Conservation (phyloP, 192 early-diverging fungal genomes). For the Dispira simplex region DNA sequence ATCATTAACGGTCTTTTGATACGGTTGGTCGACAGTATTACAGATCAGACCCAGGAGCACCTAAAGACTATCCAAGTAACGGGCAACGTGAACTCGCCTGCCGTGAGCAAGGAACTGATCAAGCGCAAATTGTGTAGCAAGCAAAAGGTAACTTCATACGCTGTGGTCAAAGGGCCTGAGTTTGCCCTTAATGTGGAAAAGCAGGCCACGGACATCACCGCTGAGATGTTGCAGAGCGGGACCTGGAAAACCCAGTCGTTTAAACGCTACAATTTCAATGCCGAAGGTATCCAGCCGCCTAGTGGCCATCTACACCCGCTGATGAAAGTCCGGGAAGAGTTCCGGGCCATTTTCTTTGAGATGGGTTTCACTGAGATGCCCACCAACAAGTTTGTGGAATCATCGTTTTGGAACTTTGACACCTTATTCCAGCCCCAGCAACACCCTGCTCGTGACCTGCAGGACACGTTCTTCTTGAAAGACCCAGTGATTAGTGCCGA, state of each 20-base stretch:
- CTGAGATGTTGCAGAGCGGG: conserved; percentile 81
- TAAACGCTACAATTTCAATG: conserved; percentile 99
- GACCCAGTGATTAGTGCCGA: conserved; percentile 41
- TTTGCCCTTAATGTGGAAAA: conserved; percentile 78
- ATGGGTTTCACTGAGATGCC: conserved; percentile 99
- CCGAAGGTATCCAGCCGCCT: conserved; percentile 57
- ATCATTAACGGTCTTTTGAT: conserved; percentile 60
- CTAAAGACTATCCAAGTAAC: conserved; percentile 49
- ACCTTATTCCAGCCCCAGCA: conserved; percentile 98
- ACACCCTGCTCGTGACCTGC: conserved; percentile 80
- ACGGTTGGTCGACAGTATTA: conserved; percentile 60
- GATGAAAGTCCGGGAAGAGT: conserved; percentile 98
- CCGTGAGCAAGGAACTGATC: conserved; percentile 59
- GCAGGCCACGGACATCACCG: conserved; percentile 88
- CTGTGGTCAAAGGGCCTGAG: conserved; percentile 68
- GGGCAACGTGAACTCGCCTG: conserved; percentile 40
- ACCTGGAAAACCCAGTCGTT: conserved; percentile 90
- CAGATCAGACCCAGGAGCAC: conserved; percentile 69
- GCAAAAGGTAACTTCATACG: conserved; percentile 64
- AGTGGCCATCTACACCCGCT: conserved; percentile 93
- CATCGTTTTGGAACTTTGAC: conserved; percentile 99
- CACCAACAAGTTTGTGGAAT: conserved; percentile 91
- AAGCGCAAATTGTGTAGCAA: conserved; percentile 55
- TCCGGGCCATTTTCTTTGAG: conserved; percentile 98
- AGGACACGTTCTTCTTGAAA: conserved; percentile 70